phyloP scores from a whole-genome alignment of 768 basidiomycete species.

The Leccinum rimulosum region DNA sequence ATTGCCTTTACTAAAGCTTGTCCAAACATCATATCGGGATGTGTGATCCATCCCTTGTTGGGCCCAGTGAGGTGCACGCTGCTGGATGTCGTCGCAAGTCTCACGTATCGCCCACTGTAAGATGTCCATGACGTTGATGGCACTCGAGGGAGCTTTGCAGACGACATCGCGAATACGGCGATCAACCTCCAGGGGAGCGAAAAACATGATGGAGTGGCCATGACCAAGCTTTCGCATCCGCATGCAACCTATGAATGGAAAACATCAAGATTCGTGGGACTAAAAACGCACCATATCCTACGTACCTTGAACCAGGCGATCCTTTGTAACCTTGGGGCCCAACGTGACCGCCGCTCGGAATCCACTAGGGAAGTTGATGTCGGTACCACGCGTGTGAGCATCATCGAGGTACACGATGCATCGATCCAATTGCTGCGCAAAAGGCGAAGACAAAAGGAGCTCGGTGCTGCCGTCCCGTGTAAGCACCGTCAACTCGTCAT shows the following conservation, averaged over 20 bases:
- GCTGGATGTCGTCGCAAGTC: conserved; percentile 43
- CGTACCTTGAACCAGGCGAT: conserved; percentile 38
- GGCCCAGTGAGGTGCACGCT: conserved; percentile 40
- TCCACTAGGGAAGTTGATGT: conserved; percentile 34
- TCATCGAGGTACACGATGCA: conserved; percentile 40
- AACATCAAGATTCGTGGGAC: neutral
- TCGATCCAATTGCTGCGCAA: conserved; percentile 32
- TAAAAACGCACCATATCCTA: neutral
- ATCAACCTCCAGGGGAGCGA: conserved; percentile 43
- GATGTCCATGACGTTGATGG: conserved; percentile 31
- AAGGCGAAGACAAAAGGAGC: conserved; percentile 33
- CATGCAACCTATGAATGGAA: conserved; percentile 44
- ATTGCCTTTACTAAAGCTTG: neutral
- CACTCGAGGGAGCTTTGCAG: conserved; percentile 3
- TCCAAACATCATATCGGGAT: conserved; percentile 18
- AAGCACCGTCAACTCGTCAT: conserved; percentile 35
- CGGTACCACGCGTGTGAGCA: conserved; percentile 40
- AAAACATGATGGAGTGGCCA: conserved; percentile 48
- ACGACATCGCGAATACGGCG: conserved; percentile 32
- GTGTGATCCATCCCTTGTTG: conserved; percentile 33
- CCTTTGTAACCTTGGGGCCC: conserved; percentile 35
- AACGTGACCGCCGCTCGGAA: conserved; percentile 39
- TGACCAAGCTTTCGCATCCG: conserved; percentile 49
- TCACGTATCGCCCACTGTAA: conserved; percentile 44
- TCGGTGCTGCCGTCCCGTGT: conserved; percentile 30